These are phyloP conservation scores for Pythium catenulatum DNA, from an alignment of 352 stramenopile genomes.

Conservation along the genomic window DNA sequence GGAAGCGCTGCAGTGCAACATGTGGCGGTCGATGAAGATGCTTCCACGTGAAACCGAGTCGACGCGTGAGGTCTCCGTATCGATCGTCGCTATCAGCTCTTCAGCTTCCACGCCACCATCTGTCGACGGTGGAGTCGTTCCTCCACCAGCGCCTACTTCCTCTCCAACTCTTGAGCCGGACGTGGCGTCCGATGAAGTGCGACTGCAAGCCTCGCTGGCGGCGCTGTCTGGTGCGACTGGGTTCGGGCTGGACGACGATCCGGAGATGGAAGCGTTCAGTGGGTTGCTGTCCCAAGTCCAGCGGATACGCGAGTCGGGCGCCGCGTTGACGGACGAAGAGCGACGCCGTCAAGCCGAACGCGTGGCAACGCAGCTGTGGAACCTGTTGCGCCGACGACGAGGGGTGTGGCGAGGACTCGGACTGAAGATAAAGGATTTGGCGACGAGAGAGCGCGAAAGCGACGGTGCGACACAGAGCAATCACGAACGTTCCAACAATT, in stretches of 20 bases:
- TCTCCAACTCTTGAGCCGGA: neutral
- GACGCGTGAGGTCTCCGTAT: conserved; percentile 10
- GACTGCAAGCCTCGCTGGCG: conserved; percentile 71
- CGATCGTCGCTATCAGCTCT: too few relatives aligned
- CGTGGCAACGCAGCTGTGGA: conserved; percentile 89
- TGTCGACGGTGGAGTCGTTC: too few relatives aligned
- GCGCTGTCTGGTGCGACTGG: conserved; percentile 53
- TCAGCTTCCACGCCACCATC: too few relatives aligned
- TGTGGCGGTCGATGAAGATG: conserved; percentile 89
- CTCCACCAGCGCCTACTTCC: neutral
- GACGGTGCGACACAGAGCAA: too few relatives aligned
- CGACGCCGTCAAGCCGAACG: conserved; percentile 81
- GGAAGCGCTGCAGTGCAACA: conserved; percentile 87
- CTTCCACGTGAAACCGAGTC: conserved; percentile 22
- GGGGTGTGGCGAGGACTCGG: conserved; percentile 1
- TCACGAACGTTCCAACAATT: too few relatives aligned
- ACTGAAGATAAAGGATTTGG: too few relatives aligned
- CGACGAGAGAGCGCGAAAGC: too few relatives aligned
- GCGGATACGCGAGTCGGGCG: conserved; percentile 77
- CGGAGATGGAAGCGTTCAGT: conserved; percentile 81
- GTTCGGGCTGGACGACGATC: conserved; percentile 54
- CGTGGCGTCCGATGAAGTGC: conserved; percentile 54
- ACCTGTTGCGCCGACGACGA: conserved; percentile 71
- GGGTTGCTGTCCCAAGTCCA: conserved; percentile 81
- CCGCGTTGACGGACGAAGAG: conserved; percentile 77